These are phyloP conservation scores for Colletotrichum sublineola DNA, from an alignment of 2,329 filamentous ascomycete genomes.

Conservation along the genomic window DNA sequence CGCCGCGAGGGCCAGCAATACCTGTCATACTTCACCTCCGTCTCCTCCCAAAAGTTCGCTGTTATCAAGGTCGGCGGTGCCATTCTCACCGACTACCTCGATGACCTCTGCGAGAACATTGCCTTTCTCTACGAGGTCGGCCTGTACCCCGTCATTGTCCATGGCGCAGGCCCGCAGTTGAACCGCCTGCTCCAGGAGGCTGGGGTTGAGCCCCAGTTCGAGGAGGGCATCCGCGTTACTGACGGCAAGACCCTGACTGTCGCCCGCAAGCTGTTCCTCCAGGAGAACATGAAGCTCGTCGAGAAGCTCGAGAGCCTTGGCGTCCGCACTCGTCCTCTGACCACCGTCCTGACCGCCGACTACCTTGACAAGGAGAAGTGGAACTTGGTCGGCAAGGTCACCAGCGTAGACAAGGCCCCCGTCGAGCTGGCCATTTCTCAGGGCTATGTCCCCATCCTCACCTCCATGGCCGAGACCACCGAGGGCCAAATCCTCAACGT, in stretches of 20 bases:
- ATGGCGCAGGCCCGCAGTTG: conserved; percentile 94
- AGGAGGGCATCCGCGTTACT: conserved; percentile 95
- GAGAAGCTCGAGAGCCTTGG: conserved; percentile 91
- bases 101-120: conserved; percentile 89
- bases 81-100: conserved; percentile 93
- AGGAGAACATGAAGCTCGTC: conserved; percentile 94
- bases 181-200: conserved; percentile 92
- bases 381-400: conserved; percentile 95
- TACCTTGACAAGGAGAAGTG: conserved; percentile 98
- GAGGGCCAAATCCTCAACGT: conserved; percentile 96
- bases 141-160: conserved; percentile 94
- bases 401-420: conserved; percentile 87
- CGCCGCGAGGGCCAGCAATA: conserved; percentile 98
- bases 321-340: conserved; percentile 89
- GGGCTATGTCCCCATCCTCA: conserved; percentile 92
- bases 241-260: conserved; percentile 95
- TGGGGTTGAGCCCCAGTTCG: conserved; percentile 93
- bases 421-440: conserved; percentile 93
- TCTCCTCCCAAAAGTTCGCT: conserved; percentile 96
- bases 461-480: conserved; percentile 93
- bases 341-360: conserved; percentile 91
- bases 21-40: conserved; percentile 95
- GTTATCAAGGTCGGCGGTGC: conserved; percentile 98
- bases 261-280: conserved; percentile 91
- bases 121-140: conserved; percentile 95